Percentiles rank a stretch among this genome's conserved stretches.
phyloP scores from a whole-genome alignment of 495 filamentous ascomycete genomes.

The Podospora sp. region DNA sequence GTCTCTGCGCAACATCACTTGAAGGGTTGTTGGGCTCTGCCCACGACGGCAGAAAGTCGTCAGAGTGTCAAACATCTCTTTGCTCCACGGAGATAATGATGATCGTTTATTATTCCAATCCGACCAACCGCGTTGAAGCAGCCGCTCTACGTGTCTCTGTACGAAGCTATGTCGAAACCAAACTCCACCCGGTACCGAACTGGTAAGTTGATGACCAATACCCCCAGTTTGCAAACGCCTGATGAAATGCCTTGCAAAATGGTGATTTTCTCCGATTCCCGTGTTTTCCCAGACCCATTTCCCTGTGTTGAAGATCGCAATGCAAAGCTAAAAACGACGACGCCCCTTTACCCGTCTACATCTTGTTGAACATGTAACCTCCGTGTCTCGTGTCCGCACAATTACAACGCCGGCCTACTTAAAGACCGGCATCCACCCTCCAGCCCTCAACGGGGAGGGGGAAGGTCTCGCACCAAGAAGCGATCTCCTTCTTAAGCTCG shows the following conservation, averaged over 20 bases:
- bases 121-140: constrained; percentile 41
- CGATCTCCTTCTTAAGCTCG: constrained; percentile 84
- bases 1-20: no score
- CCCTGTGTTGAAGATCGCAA: constrained; percentile 35
- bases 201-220: constrained; percentile 41
- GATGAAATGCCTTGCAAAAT: constrained; percentile 41
- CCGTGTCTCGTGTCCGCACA: background rate
- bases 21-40: no score
- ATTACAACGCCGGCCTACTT: constrained; percentile 22
- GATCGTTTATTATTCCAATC: background rate
- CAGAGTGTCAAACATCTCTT: no score
- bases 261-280: constrained; percentile 36
- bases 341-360: constrained; percentile 25
- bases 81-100: background rate
- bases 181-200: constrained; percentile 32
- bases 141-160: constrained; percentile 21
- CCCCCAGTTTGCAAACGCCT: constrained; percentile 40
- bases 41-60: no score
- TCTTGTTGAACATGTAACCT: constrained; percentile 29
- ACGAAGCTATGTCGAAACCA: constrained; percentile 26
- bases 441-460: constrained; percentile 82
- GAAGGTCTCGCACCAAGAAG: constrained; percentile 85
- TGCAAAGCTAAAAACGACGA: constrained; percentile 29
- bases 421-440: constrained; percentile 54
- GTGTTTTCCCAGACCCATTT: constrained; percentile 22